Evolutionary conservation across 2,329 filamentous ascomycete species (phyloP).

Genomic region (Fusarium chlamydosporum): DNA sequence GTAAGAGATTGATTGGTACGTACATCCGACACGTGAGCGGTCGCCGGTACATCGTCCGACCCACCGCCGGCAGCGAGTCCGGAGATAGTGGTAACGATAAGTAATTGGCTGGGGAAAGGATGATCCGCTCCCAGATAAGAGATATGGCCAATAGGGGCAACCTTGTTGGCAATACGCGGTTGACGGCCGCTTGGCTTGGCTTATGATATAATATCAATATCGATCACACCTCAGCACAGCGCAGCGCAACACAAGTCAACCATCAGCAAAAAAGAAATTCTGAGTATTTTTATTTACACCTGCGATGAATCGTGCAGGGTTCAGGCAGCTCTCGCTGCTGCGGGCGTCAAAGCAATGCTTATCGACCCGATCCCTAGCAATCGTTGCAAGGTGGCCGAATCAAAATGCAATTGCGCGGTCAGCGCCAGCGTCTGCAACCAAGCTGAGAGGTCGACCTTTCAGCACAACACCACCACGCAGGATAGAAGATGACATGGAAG

Average conservation of each 20-base stretch:
- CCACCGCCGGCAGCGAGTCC: conserved; percentile 28
- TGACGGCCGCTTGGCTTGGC: conserved; percentile 12
- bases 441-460: conserved; percentile 23
- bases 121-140: conserved; percentile 34
- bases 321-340: conserved; percentile 42
- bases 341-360: conserved; percentile 34
- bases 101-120: conserved; percentile 29
- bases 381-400: conserved; percentile 22
- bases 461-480: conserved; percentile 28
- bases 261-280: background rate
- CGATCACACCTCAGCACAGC: background rate
- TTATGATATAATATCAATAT: conserved; percentile 26
- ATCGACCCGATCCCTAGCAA: conserved; percentile 34
- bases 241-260: conserved; percentile 13
- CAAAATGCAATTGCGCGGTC: conserved; percentile 18
- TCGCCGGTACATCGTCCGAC: conserved; percentile 27
- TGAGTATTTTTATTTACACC: background rate
- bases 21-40: conserved; percentile 38
- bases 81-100: background rate
- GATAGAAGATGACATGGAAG: conserved; percentile 45
- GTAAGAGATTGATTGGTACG: conserved; percentile 12
- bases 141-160: conserved; percentile 24
- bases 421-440: background rate
- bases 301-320: conserved; percentile 38
- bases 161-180: conserved; percentile 33